Evolutionary conservation across 2,329 filamentous ascomycete genomes (phyloP).

Genomic region (Emydomyces testavorans): DNA sequence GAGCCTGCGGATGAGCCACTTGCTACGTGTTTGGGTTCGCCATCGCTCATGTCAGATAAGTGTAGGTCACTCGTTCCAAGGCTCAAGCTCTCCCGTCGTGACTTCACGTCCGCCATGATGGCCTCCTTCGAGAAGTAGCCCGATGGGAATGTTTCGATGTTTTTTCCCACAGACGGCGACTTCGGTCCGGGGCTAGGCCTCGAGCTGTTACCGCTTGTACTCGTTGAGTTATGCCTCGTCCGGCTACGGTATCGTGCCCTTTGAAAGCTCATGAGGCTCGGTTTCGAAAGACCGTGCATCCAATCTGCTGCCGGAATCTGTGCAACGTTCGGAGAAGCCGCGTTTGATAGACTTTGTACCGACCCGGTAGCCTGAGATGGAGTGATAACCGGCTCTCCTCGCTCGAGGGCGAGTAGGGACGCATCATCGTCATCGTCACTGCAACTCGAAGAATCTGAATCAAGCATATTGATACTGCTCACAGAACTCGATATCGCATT

Average conservation of each 20-base stretch:
- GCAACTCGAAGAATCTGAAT: conserved; percentile 64
- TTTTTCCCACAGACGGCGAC: conserved; percentile 59
- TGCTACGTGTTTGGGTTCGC: conserved; percentile 42
- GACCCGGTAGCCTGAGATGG: conserved; percentile 66
- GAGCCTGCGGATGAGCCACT: conserved; percentile 24
- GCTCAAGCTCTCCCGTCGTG: conserved; percentile 76
- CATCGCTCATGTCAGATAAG: conserved; percentile 66
- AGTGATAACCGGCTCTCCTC: conserved; percentile 67
- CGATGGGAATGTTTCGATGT: conserved; percentile 41
- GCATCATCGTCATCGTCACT: conserved; percentile 54
- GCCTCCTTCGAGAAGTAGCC: conserved; percentile 46
- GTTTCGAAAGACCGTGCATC: conserved; percentile 54
- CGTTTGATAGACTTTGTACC: conserved; percentile 33
- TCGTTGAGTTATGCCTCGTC: conserved; percentile 56
- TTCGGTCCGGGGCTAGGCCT: conserved; percentile 58
- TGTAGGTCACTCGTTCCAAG: conserved; percentile 82
- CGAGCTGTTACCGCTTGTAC: conserved; percentile 58
- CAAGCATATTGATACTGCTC: conserved; percentile 67
- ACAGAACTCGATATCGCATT: conserved; percentile 67
- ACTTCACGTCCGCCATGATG: conserved; percentile 38
- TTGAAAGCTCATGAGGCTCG: conserved; percentile 70
- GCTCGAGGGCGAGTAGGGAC: conserved; percentile 52
- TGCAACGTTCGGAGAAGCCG: conserved; percentile 38
- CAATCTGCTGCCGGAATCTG: conserved; percentile 50
- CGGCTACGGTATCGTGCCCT: conserved; percentile 47